phyloP scores from a whole-genome alignment of 192 early-diverging fungal genomes.

The Kickxella alabastrina region DNA sequence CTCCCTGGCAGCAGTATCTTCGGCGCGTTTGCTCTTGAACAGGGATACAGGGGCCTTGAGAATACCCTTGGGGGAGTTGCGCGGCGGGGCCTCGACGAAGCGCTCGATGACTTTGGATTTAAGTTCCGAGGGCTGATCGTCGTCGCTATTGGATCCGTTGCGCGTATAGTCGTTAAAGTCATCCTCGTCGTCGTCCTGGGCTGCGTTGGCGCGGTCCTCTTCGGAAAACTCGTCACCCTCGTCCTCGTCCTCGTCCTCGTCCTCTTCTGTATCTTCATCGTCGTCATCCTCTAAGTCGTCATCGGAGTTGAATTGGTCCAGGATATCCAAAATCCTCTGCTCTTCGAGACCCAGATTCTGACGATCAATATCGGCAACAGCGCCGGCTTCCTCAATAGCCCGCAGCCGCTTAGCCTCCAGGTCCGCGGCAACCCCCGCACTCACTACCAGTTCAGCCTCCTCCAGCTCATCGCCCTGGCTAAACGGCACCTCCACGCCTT shows the following conservation, averaged over 20 bases:
- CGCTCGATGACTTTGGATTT: constrained; percentile 4
- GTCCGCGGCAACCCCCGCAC: background rate
- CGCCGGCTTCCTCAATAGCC: constrained; percentile 4
- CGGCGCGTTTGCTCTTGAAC: background rate
- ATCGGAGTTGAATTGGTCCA: constrained; percentile 30
- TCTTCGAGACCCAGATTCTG: constrained; percentile 10
- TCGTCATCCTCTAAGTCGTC: constrained; percentile 20
- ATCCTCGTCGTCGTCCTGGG: constrained; percentile 45
- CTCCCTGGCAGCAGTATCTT: background rate
- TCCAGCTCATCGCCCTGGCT: constrained; percentile 8
- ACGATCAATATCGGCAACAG: background rate
- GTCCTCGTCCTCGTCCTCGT: constrained; percentile 1
- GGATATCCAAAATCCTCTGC: constrained; percentile 24
- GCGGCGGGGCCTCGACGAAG: background rate
- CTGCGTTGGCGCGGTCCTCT: constrained; percentile 34
- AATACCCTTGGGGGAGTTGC: constrained; percentile 10
- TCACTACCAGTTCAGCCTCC: background rate
- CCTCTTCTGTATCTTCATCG: constrained; percentile 3
- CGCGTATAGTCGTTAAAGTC: constrained; percentile 24
- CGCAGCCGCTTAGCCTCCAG: constrained; percentile 16
- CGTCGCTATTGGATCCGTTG: background rate
- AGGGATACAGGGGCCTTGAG: constrained; percentile 16
- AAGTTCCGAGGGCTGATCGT: background rate
- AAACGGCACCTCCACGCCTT: too few species aligned
- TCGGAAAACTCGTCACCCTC: constrained; percentile 39